These are phyloP conservation scores for Ophiosphaerella narmari DNA, from an alignment of 2,329 filamentous ascomycete genomes.

Conservation along the genomic window DNA sequence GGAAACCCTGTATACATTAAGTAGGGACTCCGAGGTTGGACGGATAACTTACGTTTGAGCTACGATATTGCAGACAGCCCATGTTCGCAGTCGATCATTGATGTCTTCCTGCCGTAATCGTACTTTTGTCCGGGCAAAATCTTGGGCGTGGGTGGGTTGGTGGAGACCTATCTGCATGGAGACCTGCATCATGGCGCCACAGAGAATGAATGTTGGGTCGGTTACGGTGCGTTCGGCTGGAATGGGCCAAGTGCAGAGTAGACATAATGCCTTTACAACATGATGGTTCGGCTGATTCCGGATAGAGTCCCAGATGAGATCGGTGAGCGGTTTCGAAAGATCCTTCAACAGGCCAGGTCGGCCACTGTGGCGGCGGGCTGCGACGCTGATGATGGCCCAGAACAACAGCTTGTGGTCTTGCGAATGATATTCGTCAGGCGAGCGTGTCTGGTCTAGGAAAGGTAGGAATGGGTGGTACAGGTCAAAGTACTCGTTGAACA, in stretches of 20 bases:
- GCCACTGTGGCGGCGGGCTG: constrained; percentile 69
- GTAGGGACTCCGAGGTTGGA: neutral
- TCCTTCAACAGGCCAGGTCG: constrained; percentile 69
- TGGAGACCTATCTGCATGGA: constrained; percentile 84
- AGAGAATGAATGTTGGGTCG: constrained; percentile 80
- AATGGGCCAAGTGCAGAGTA: constrained; percentile 81
- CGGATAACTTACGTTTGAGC: constrained; percentile 65
- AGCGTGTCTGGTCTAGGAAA: constrained; percentile 69
- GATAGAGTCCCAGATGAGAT: constrained; percentile 77
- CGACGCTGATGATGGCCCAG: constrained; percentile 80
- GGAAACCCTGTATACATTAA: constrained; percentile 62
- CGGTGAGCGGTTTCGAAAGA: constrained; percentile 68
- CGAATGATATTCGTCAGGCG: constrained; percentile 73
- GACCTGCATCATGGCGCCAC: constrained; percentile 84
- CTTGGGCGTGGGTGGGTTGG: constrained; percentile 78
- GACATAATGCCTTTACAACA: constrained; percentile 78
- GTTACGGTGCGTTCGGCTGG: constrained; percentile 80
- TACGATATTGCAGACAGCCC: constrained; percentile 85
- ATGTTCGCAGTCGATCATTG: constrained; percentile 77
- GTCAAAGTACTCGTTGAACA: constrained; percentile 76
- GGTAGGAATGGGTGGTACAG: constrained; percentile 79
- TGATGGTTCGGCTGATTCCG: constrained; percentile 79
- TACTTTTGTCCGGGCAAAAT: constrained; percentile 76
- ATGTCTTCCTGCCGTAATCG: constrained; percentile 80
- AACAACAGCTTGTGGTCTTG: constrained; percentile 80